Base-by-base conservation (phyloP, 768 basidiomycete species). In the Suillus discolor region DNA sequence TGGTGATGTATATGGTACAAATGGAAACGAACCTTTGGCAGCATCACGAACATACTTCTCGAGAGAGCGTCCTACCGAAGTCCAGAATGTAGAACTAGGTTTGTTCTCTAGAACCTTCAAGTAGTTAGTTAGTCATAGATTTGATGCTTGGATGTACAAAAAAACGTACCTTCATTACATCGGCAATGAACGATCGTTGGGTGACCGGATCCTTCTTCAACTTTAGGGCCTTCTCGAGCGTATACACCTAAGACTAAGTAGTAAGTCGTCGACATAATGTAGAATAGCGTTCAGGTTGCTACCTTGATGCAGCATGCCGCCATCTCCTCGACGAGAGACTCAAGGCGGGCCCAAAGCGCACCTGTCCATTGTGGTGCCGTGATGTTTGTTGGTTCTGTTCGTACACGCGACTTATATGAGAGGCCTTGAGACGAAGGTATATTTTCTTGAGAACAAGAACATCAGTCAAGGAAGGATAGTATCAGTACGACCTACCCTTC, bases 51-150 rank as follows among this genome's bases (percentile, higher is more conserved):
- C 85, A 65, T 92, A 84, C 71, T 87, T 92, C 75, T 99, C 97
- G 63, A 99, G 80, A 1, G 93, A 85, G 39, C 85, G 86, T 0
- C 90, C 86, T 0, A 98, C 76, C 0, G 92, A 87, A 6, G 89
- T 85, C 97, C 97, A 99, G 77, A 98, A 99, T 2, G 87, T 89
- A 25, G 90, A 85, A 67, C 92, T 96, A 1, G 97, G 97, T 74
- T 91, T 96, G 75, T 89, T 94, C 69, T 99, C 97, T 9, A 98
- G 81, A 6, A 87, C 79, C 93, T 96, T 70, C 11, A 39, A 55
- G 51, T 39, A 31, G 3, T 13, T n/a, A 47, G 31, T 49, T 11
- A 45, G 49, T 25, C 23, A 25, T 44, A 1, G 36, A 23, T 53
- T 61, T 34, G 8, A 42, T 45, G 20, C 16, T 39, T 18, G 41